These are phyloP conservation scores for Phytophthora pistaciae DNA, from an alignment of 352 stramenopile genomes.

Conservation along the genomic window DNA sequence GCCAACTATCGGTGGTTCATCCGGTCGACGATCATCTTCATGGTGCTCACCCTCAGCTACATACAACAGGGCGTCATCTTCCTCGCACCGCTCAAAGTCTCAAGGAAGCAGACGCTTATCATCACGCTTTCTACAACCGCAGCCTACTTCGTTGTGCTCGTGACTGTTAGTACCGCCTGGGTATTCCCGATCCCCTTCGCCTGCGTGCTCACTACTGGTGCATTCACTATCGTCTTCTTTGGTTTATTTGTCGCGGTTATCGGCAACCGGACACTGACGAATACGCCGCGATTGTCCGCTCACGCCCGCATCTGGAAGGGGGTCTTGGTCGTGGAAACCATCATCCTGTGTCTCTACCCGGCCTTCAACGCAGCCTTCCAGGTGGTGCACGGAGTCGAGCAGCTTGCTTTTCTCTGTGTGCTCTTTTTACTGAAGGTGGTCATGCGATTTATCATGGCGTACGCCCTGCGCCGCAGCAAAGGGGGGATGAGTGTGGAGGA, in stretches of 20 bases:
- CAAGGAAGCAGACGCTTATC: not conserved
- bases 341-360: constrained; percentile 24
- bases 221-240: constrained; percentile 19
- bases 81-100: constrained; percentile 12
- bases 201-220: constrained; percentile 20
- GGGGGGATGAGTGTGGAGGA: not conserved
- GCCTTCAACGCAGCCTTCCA: constrained; percentile 27
- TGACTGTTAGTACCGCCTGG: constrained; percentile 19
- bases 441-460: constrained; percentile 16
- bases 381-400: not conserved
- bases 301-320: constrained; percentile 10
- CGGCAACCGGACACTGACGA: not conserved
- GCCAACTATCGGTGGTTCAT: constrained; percentile 17
- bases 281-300: constrained; percentile 4
- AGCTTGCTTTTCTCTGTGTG: constrained; percentile 19
- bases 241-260: constrained; percentile 12
- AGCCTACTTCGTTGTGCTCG: constrained; percentile 20
- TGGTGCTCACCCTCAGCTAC: constrained; percentile 20
- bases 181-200: constrained; percentile 35
- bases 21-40: constrained; percentile 10
- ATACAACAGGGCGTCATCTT: constrained; percentile 18
- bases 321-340: constrained; percentile 2
- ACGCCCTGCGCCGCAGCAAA: constrained; percentile 9
- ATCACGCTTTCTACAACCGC: not conserved
- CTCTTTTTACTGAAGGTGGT: constrained; percentile 17